Evolutionary conservation across 768 basidiomycete genomes (phyloP).

Genomic region (Leccinum uliginosum): DNA sequence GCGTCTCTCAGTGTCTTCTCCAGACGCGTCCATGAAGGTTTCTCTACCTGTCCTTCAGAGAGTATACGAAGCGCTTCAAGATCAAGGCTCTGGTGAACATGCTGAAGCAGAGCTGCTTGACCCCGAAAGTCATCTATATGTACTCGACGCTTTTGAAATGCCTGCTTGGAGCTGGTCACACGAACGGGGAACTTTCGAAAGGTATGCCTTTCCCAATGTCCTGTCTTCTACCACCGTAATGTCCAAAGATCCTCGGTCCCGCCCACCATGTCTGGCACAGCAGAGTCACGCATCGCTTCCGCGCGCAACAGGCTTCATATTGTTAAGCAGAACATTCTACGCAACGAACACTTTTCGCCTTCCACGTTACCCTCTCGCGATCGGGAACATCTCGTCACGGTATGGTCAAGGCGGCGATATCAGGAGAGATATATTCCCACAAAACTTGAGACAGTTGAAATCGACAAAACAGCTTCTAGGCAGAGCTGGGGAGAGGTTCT

Average conservation of each 20-base stretch:
- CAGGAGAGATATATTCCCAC: constrained; percentile 15
- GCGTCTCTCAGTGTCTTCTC: not conserved
- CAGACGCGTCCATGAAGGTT: constrained; percentile 83
- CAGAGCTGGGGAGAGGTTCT: constrained; percentile 81
- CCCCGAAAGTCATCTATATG: constrained; percentile 73
- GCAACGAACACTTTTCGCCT: constrained; percentile 97
- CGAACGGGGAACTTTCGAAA: constrained; percentile 84
- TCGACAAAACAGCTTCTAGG: constrained; percentile 96
- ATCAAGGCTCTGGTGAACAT: constrained; percentile 45
- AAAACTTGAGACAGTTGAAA: constrained; percentile 55
- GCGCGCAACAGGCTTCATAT: constrained; percentile 84
- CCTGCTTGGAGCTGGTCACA: constrained; percentile 89
- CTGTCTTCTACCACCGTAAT: constrained; percentile 6
- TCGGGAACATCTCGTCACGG: constrained; percentile 83
- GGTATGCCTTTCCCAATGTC: constrained; percentile 41
- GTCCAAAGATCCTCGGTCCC: constrained; percentile 40
- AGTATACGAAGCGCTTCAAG: constrained; percentile 73
- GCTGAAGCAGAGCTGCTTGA: constrained; percentile 65
- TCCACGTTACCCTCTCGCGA: constrained; percentile 90
- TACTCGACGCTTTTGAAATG: constrained; percentile 94
- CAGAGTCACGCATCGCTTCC: constrained; percentile 76
- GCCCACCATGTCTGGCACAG: constrained; percentile 73
- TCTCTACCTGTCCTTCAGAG: constrained; percentile 60
- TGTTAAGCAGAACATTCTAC: constrained; percentile 86
- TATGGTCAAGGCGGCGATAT: constrained; percentile 33